Evolutionary conservation across 2,329 filamentous ascomycete genomes (phyloP).

Genomic region (Zopfia rhizophila): DNA sequence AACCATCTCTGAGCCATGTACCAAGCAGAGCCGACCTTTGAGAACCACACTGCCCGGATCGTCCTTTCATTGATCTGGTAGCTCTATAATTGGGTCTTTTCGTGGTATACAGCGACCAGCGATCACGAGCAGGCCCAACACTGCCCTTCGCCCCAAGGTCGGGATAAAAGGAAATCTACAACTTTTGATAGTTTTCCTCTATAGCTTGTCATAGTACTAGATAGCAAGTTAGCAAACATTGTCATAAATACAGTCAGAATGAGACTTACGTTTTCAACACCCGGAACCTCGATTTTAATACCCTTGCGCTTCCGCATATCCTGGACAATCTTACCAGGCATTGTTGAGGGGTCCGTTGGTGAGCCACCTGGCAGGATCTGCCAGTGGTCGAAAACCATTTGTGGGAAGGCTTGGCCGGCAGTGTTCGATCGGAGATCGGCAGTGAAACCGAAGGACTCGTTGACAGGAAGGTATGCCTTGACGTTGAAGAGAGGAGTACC

Average conservation of each 20-base stretch:
- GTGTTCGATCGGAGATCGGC: conserved; percentile 93
- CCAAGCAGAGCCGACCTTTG: conserved; percentile 40
- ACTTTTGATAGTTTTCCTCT: conserved; percentile 62
- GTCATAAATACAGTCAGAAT: neutral
- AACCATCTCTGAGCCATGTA: conserved; percentile 45
- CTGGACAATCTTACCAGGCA: conserved; percentile 84
- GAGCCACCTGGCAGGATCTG: conserved; percentile 94
- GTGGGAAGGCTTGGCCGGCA: conserved; percentile 98
- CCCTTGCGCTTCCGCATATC: conserved; percentile 99
- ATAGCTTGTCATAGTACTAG: conserved; percentile 99
- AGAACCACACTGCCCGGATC: conserved; percentile 47
- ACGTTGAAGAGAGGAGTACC: conserved; percentile 99
- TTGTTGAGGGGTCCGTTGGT: conserved; percentile 82
- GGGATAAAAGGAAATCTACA: conserved; percentile 56
- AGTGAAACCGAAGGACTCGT: conserved; percentile 99
- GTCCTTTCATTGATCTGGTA: conserved; percentile 48
- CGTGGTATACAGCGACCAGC: conserved; percentile 45
- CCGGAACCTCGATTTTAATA: conserved; percentile 95
- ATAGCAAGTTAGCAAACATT: conserved; percentile 54
- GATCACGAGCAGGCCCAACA: conserved; percentile 48
- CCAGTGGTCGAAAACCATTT: conserved; percentile 99
- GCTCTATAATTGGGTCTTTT: conserved; percentile 43
- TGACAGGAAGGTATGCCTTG: conserved; percentile 96
- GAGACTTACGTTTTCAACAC: conserved; percentile 89
- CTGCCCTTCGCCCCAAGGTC: conserved; percentile 45